Evolutionary conservation across 352 stramenopile species (phyloP).

Genomic region (Phytopythium montanum): DNA sequence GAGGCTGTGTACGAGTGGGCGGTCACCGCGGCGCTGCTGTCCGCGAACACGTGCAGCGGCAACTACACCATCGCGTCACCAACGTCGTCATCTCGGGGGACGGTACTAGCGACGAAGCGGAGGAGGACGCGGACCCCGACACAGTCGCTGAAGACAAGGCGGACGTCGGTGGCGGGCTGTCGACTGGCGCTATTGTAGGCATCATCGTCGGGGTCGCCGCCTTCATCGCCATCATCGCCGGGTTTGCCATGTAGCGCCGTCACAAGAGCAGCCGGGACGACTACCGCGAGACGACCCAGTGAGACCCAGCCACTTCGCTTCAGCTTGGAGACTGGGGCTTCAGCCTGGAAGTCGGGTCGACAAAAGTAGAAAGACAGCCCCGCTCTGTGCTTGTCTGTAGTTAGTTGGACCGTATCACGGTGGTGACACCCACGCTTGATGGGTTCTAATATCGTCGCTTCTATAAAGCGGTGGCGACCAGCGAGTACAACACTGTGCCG

Average conservation of each 20-base stretch:
- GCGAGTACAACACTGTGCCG: too few species aligned
- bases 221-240: not conserved
- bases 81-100: not conserved
- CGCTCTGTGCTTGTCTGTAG: too few species aligned
- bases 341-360: too few species aligned
- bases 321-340: too few species aligned
- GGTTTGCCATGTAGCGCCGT: not conserved
- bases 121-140: not conserved
- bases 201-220: not conserved
- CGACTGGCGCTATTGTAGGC: not conserved
- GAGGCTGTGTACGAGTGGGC: not conserved
- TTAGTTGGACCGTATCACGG: too few species aligned
- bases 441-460: too few species aligned
- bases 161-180: not conserved
- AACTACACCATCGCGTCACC: not conserved
- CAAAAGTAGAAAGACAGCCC: too few species aligned
- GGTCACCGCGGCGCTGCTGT: not conserved
- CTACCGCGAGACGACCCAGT: not conserved
- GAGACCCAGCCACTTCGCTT: too few species aligned
- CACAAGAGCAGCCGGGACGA: not conserved
- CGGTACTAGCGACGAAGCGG: not conserved
- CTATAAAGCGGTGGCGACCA: too few species aligned
- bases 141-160: not conserved
- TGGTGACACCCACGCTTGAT: too few species aligned
- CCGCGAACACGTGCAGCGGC: not conserved